phyloP scores from a whole-genome alignment of 306 rosid genomes.

The Hippophae rhamnoides region DNA sequence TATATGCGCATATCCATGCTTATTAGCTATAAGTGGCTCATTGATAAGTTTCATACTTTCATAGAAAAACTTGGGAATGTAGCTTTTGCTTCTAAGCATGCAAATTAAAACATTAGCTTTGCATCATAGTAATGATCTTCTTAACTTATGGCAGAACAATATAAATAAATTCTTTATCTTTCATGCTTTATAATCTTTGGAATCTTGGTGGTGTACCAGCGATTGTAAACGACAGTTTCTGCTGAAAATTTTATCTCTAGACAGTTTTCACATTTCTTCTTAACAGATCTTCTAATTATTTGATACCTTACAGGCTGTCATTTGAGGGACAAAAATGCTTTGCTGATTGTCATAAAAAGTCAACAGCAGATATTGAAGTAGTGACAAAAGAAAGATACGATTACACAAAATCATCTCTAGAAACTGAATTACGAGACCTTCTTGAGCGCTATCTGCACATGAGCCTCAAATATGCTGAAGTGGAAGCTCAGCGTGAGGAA shows the following conservation, averaged over 20 bases:
- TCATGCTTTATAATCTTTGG: too few species aligned
- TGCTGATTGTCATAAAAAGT: slow-evolving; percentile 24
- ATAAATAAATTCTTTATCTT: too few species aligned
- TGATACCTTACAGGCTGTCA: slow-evolving; percentile 32
- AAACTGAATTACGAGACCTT: slow-evolving; percentile 72
- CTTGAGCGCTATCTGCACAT: slow-evolving; percentile 73
- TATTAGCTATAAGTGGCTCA: background rate
- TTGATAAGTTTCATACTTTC: too few species aligned
- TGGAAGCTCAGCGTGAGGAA: slow-evolving; percentile 81
- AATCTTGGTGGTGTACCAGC: too few species aligned
- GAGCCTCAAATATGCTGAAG: slow-evolving; percentile 95
- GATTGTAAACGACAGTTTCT: too few species aligned
- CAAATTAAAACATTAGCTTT: too few species aligned
- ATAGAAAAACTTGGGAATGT: too few species aligned
- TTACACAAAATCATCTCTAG: slow-evolving; percentile 54
- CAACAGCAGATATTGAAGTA: slow-evolving; percentile 36
- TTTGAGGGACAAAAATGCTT: slow-evolving; percentile 34
- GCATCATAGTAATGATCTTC: too few species aligned
- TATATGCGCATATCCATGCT: background rate
- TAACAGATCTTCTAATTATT: background rate
- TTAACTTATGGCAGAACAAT: too few species aligned
- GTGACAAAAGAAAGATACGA: slow-evolving; percentile 50
- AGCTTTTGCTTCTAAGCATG: too few species aligned
- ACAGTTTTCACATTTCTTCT: background rate
- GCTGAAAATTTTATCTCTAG: background rate